Percentiles rank a stretch among this genome's conserved stretches.
These are phyloP conservation scores for Inonotus obliquus DNA, from an alignment of 1,284 basidiomycete species.

Conservation along the genomic window DNA sequence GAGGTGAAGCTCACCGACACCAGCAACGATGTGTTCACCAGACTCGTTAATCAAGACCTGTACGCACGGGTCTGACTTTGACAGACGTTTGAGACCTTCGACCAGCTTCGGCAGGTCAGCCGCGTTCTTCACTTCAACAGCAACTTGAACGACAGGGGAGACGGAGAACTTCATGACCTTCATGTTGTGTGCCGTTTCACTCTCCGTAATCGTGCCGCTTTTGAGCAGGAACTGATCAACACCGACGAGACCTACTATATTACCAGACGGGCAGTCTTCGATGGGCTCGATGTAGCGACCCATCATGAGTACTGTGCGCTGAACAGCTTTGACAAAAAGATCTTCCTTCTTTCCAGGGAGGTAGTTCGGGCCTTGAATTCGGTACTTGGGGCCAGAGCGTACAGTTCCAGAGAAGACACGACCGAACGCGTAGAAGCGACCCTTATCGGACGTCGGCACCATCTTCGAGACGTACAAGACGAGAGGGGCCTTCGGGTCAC, in stretches of 20 bases:
- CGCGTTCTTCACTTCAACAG: conserved; percentile 99
- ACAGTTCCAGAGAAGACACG: conserved; percentile 99
- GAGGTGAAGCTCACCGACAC: conserved; percentile 98
- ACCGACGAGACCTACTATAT: conserved; percentile 99
- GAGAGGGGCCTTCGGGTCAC: conserved; percentile 94
- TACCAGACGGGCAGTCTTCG: conserved; percentile 98
- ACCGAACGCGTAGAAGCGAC: conserved; percentile 99
- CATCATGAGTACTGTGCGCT: conserved; percentile 99
- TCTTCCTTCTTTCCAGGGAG: conserved; percentile 99
- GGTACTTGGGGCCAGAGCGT: conserved; percentile 95
- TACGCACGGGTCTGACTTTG: conserved; percentile 99
- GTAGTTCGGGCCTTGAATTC: conserved; percentile 99
- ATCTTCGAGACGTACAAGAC: conserved; percentile 99
- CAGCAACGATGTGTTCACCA: conserved; percentile 98
- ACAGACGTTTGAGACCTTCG: conserved; percentile 99
- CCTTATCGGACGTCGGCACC: conserved; percentile 99
- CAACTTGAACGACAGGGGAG: conserved; percentile 98
- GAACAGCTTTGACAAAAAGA: conserved; percentile 96
- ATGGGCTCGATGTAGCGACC: conserved; percentile 98
- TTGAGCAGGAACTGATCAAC: conserved; percentile 99
- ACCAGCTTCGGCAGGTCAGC: conserved; percentile 99
- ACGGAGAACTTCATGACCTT: conserved; percentile 99
- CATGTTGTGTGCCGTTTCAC: conserved; percentile 99
- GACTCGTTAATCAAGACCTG: conserved; percentile 92
- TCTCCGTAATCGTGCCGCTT: conserved; percentile 95